Conservation (phyloP, 2,329 filamentous ascomycete species). For the Dothistroma septosporum region DNA sequence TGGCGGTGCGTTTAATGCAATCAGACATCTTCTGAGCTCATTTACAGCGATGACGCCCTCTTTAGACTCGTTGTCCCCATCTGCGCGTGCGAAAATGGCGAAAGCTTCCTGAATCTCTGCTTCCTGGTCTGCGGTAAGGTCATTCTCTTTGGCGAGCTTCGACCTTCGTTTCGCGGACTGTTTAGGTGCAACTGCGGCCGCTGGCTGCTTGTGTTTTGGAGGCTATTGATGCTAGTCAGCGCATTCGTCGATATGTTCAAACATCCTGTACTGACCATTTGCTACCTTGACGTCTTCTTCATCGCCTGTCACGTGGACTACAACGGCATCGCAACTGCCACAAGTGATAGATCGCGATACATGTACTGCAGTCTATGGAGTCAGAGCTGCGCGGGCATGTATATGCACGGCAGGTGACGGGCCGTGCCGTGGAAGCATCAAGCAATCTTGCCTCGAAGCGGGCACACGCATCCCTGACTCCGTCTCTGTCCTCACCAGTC, state of each 20-base stretch:
- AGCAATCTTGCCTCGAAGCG: not conserved
- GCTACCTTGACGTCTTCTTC: not conserved
- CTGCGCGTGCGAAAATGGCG: slow-evolving; percentile 59
- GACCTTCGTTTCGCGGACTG: slow-evolving; percentile 60
- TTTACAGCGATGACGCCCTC: slow-evolving; percentile 41
- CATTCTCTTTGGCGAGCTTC: slow-evolving; percentile 88
- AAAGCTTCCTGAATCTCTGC: slow-evolving; percentile 89
- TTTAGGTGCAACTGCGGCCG: slow-evolving; percentile 22
- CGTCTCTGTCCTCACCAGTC: not conserved
- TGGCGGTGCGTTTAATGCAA: slow-evolving; percentile 73
- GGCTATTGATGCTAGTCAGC: slow-evolving; percentile 15
- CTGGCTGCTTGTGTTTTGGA: slow-evolving; percentile 32
- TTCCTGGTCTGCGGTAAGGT: slow-evolving; percentile 78
- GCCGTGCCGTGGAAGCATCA: too few species aligned
- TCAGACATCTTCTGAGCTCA: slow-evolving; percentile 47
- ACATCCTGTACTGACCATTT: not conserved
- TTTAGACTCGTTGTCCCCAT: slow-evolving; percentile 61
- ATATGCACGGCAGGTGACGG: too few species aligned
- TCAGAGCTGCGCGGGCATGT: not conserved
- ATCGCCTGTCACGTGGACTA: not conserved
- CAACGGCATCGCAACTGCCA: not conserved
- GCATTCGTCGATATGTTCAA: not conserved
- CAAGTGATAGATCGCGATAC: not conserved
- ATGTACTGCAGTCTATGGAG: not conserved
- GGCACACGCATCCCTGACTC: not conserved